Evolutionary conservation across 108 stramenopile species (phyloP), one percentile per base, ranked within the genome.

Genomic region (Fragilaria radians): DNA sequence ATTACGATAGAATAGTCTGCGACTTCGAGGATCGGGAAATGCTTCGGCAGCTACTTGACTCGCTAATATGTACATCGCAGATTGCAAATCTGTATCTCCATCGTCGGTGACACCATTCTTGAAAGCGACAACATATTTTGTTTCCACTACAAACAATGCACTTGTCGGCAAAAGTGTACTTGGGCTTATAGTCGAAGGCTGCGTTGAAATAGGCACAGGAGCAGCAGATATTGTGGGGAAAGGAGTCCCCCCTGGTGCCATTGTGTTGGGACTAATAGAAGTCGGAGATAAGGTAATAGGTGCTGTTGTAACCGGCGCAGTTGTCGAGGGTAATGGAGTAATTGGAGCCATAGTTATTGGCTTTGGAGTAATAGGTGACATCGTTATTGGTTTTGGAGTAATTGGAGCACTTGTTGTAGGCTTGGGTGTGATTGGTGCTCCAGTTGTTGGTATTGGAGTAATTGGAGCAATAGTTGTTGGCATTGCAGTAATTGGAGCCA

Each of bases 11-110:
- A 42, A 11, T 23, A 63, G 19, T 5, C 24, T 18, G 11, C 62
- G 51, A 2, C 54, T 3, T 19, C 60, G 47, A 24, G 47, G 48
- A 32, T 55, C 31, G 23, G 50, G 50, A 32, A 65, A 58, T 2
- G 57, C 46, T 1, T 57, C 49, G 45, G 31, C 4, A 19, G 45
- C 71, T 17, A 74, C 52, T 7, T 54, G 22, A 19, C 48, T 19
- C n/a, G 67, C 73, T 34, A 74, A 36, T 0, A 25, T 1, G 48
- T 68, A 56, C 73, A 74, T 74, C 61, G 73, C 73, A 1, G 23
- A 47, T 5, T 32, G 14, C 64, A 75, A 62, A 25, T 65, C 64
- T 9, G 17, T 27, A 1, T 42, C 28, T 7, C 59, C 63, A 18
- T 29, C 47, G 3, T 26, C 52, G 0, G 28, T 32, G 5, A 60